Evolutionary conservation across 345 rosid species (phyloP), one percentile per base, ranked within the genome.

Genomic region (Euphorbia peplus): DNA sequence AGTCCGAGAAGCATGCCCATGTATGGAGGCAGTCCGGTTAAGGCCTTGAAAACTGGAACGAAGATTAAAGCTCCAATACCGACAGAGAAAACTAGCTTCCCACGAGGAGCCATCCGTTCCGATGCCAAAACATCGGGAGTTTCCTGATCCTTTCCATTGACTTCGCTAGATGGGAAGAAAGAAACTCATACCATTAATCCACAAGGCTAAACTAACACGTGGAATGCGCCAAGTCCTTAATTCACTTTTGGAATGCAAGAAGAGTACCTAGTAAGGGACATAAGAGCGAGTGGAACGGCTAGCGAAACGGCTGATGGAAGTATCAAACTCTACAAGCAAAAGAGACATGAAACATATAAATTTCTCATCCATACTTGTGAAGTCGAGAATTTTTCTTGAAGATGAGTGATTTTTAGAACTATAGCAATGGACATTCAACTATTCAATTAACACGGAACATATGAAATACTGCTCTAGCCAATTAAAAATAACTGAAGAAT

Each of bases 1-100:
- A 93, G 98, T 53, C 98, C 97, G 22, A 93, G 83, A 72, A 93
- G 84, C 76, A 93, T 87, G 24, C 98, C 98, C 93, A 93, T 87
- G 83, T 73, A 90, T 55, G 98, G 98, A 84, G 98, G 98, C 79
- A 93, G 78, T 71, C 98, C 97, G 30, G 98, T 93, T 48, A 93
- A 73, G 77, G 97, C 85, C 81, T 89, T 93, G 76, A 93, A 93
- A 61, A 93, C 86, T 5, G 98, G 97, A 79, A 93, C 97, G 83
- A 89, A 93, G 39, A 90, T 65, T 73, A 93, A 76, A 65, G 98
- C 98, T 41, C 98, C 98, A 42, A 93, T 39, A 61, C 96, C 98
- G 69, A 89, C 92, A 46, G 86, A 66, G 67, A 93, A 87, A 56
- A 93, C 98, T 64, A 93, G 90, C 78, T 81, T 73, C 64, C 97